Evolutionary conservation across 2,329 filamentous ascomycete species (phyloP).

Genomic region (Parastagonospora nodorum): DNA sequence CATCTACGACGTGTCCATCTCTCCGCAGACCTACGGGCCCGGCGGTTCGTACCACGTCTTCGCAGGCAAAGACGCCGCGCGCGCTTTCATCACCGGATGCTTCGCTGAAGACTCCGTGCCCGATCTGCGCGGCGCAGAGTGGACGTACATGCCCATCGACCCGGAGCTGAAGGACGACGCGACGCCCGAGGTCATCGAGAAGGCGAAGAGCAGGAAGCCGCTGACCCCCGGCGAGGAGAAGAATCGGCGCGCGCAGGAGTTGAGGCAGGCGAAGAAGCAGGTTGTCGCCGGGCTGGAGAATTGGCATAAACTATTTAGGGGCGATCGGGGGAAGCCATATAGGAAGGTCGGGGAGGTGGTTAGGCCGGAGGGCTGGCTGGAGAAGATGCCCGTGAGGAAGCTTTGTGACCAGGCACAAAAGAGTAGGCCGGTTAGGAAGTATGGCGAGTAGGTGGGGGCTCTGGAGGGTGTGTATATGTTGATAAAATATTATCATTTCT

Average conservation of each 20-base stretch:
- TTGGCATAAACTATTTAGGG: conserved; percentile 81
- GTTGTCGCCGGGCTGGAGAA: conserved; percentile 72
- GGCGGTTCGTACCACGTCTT: conserved; percentile 89
- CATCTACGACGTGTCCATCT: conserved; percentile 80
- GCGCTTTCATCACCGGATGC: conserved; percentile 91
- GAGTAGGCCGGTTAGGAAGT: conserved; percentile 61
- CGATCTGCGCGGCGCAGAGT: conserved; percentile 85
- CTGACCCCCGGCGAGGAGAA: conserved; percentile 48
- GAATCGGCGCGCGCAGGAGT: conserved; percentile 65
- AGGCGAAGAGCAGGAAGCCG: conserved; percentile 24
- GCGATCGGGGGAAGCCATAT: conserved; percentile 76
- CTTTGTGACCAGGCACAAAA: conserved; percentile 75
- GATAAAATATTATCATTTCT: too few species aligned
- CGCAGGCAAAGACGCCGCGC: conserved; percentile 81
- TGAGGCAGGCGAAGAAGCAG: conserved; percentile 65
- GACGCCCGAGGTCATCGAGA: conserved; percentile 31
- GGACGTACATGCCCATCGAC: conserved; percentile 73
- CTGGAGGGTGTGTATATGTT: neutral
- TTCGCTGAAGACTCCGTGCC: conserved; percentile 83
- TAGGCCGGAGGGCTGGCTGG: conserved; percentile 65
- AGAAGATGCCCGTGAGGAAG: conserved; percentile 60
- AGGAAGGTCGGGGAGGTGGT: conserved; percentile 76
- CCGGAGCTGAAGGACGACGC: conserved; percentile 56
- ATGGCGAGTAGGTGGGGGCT: conserved; percentile 19
- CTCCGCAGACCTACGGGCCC: conserved; percentile 60